phyloP scores from a whole-genome alignment of 2,329 filamentous ascomycete species.

The Penicillium occitanis region DNA sequence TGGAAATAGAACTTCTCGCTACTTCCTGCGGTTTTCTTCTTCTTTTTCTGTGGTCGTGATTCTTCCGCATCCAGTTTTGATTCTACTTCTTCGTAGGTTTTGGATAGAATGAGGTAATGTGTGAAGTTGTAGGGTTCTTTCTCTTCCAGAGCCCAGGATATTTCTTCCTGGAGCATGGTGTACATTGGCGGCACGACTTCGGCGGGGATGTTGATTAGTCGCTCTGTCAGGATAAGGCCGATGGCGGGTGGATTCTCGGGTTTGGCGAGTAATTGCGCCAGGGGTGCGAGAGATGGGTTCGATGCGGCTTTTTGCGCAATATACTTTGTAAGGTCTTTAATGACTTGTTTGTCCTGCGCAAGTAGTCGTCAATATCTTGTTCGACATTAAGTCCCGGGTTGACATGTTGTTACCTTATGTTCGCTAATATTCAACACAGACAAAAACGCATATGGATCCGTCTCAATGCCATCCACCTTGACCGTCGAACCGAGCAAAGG shows the following conservation, averaged over 20 bases:
- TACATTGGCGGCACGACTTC: slow-evolving; percentile 94
- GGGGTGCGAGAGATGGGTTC: slow-evolving; percentile 56
- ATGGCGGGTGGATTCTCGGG: slow-evolving; percentile 57
- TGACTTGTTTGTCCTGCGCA: slow-evolving; percentile 64
- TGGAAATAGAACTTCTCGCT: slow-evolving; percentile 82
- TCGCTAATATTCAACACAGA: slow-evolving; percentile 81
- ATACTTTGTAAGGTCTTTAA: slow-evolving; percentile 72
- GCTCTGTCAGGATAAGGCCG: slow-evolving; percentile 85
- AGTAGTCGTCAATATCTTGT: not conserved
- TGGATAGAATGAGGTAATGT: slow-evolving; percentile 88
- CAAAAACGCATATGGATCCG: slow-evolving; percentile 88
- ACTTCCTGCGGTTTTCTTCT: slow-evolving; percentile 50
- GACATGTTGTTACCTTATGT: slow-evolving; percentile 55
- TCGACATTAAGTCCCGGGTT: not conserved
- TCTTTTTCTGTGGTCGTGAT: slow-evolving; percentile 64
- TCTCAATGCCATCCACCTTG: slow-evolving; percentile 93
- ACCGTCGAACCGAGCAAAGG: slow-evolving; percentile 88
- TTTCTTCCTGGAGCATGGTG: slow-evolving; percentile 88
- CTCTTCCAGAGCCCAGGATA: slow-evolving; percentile 82
- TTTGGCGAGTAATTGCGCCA: slow-evolving; percentile 60
- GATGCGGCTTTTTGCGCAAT: slow-evolving; percentile 57
- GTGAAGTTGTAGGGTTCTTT: slow-evolving; percentile 90
- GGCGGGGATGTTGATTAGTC: slow-evolving; percentile 93
- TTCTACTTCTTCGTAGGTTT: slow-evolving; percentile 86
- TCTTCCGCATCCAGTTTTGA: slow-evolving; percentile 73